These are phyloP conservation scores for Flaveria floridana DNA, from an alignment of 140 eudicot genomes.

Conservation along the genomic window DNA sequence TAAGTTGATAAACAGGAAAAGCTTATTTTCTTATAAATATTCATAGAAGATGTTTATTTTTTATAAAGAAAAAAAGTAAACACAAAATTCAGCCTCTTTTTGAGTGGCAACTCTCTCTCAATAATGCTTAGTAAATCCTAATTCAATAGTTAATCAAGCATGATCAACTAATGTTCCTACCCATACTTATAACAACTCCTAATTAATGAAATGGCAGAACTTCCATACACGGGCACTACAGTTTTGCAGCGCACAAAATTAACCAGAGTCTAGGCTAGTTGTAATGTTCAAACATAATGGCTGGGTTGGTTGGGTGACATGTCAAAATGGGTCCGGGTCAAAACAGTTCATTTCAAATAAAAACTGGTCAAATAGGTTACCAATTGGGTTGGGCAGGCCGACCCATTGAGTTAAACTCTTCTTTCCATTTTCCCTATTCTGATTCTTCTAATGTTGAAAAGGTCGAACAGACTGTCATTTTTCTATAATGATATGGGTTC, in stretches of 20 bases:
- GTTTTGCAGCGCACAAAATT: not conserved
- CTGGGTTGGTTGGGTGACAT: not conserved
- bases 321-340: not conserved
- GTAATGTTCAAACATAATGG: not conserved
- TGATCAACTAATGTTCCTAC: constrained; percentile 7
- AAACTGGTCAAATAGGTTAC: not conserved
- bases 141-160: constrained; percentile 5
- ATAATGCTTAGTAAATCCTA: not conserved
- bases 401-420: not conserved
- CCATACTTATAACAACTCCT: not conserved
- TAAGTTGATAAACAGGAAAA: not conserved
- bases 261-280: not conserved
- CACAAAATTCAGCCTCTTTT: not conserved
- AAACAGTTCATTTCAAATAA: not conserved
- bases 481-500: not conserved
- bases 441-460: not conserved
- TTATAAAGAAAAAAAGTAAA: not conserved
- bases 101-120: not conserved
- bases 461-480: not conserved
- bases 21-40: not conserved
- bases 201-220: not conserved
- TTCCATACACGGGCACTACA: not conserved
- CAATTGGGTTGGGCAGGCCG: not conserved
- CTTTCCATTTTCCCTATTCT: not conserved
- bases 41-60: not conserved